Evolutionary conservation across 257 asterid genomes (phyloP).

Genomic region (Solanum chmielewskii): DNA sequence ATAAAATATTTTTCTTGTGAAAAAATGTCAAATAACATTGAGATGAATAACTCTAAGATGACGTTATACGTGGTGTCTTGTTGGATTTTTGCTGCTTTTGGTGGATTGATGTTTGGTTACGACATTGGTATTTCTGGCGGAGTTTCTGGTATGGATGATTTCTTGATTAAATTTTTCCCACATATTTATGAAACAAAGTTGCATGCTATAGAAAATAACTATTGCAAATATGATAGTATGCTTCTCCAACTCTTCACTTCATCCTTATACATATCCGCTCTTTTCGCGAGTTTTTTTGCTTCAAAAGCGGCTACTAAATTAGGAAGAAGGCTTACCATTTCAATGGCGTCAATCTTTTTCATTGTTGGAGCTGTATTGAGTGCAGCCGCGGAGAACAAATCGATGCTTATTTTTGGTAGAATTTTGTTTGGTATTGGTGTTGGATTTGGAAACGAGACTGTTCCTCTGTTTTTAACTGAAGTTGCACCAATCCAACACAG

Average conservation of each 20-base stretch:
- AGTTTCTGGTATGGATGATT: not conserved
- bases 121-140: too few species aligned
- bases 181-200: not conserved
- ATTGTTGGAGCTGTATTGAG: not conserved
- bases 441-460: not conserved
- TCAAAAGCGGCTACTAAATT: not conserved
- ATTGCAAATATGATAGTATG: not conserved
- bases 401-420: not conserved
- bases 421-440: not conserved
- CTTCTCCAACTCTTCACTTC: not conserved
- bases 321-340: not conserved
- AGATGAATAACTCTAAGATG: too few species aligned
- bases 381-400: not conserved
- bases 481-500: not conserved
- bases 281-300: not conserved
- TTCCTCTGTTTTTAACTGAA: too few species aligned
- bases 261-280: not conserved
- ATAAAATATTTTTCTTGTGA: too few species aligned
- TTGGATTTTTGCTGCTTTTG: too few species aligned
- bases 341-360: not conserved
- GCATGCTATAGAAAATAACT: not conserved
- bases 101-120: too few species aligned
- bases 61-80: too few species aligned
- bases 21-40: too few species aligned
- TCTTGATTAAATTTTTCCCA: not conserved